phyloP scores from a whole-genome alignment of 768 basidiomycete species.

The Chiua virens region DNA sequence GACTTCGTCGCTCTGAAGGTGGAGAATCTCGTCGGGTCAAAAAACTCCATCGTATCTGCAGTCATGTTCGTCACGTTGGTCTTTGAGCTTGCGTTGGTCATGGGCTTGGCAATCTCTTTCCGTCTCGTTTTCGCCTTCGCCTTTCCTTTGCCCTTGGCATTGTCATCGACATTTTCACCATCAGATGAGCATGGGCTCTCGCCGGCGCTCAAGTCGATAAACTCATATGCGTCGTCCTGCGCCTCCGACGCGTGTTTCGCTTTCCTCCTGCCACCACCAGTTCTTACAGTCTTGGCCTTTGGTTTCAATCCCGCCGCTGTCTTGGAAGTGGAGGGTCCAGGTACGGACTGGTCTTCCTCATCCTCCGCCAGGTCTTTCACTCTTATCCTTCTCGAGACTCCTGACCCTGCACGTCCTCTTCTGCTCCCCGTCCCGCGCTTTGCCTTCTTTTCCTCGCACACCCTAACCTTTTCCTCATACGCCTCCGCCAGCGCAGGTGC shows the following conservation, averaged over 20 bases:
- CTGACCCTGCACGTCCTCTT: slow-evolving; percentile 2
- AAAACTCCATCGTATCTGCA: slow-evolving; percentile 10
- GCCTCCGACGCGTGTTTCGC: slow-evolving; percentile 23
- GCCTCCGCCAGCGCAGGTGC: slow-evolving; percentile 64
- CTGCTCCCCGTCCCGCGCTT: slow-evolving; percentile 21
- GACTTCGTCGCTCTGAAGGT: background rate
- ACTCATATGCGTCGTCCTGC: slow-evolving; percentile 29
- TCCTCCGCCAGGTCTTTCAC: background rate
- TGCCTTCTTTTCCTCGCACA: slow-evolving; percentile 45
- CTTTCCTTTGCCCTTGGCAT: slow-evolving; percentile 11
- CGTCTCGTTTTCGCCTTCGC: background rate
- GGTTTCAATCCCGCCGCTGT: slow-evolving; percentile 2
- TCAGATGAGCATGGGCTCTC: slow-evolving; percentile 23
- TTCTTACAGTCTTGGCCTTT: slow-evolving; percentile 4
- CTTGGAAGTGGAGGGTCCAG: slow-evolving; percentile 5
- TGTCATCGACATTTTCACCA: background rate
- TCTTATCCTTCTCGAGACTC: background rate
- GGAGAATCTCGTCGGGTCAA: slow-evolving; percentile 9
- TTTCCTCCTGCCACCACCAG: slow-evolving; percentile 16
- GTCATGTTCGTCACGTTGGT: background rate
- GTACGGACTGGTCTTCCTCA: background rate
- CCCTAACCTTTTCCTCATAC: slow-evolving; percentile 58
- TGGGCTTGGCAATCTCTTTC: background rate
- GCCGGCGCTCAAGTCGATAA: slow-evolving; percentile 23
- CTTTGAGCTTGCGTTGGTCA: background rate